Conservation (phyloP, 495 filamentous ascomycete species). For the Glonium stellatum region DNA sequence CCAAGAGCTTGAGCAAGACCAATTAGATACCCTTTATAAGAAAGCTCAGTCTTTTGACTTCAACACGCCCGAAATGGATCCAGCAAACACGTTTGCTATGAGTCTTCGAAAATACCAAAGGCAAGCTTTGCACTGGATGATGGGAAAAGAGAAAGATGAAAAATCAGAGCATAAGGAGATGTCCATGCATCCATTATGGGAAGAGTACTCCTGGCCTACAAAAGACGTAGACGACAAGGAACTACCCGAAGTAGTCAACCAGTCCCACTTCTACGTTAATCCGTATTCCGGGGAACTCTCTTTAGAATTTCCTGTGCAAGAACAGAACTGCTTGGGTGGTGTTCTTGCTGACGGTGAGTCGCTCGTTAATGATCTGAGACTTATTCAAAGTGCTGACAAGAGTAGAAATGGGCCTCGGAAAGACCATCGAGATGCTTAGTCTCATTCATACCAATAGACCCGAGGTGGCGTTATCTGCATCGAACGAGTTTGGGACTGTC, state of each 20-base stretch:
- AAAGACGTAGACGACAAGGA: slow-evolving; percentile 82
- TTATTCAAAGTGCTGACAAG: slow-evolving; percentile 11
- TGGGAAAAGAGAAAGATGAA: slow-evolving; percentile 81
- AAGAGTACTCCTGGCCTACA: slow-evolving; percentile 83
- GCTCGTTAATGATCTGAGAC: slow-evolving; percentile 6
- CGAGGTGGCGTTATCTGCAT: slow-evolving; percentile 33
- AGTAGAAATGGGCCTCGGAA: slow-evolving; percentile 64
- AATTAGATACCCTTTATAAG: slow-evolving; percentile 86
- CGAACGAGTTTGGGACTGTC: slow-evolving; percentile 38
- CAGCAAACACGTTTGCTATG: slow-evolving; percentile 73
- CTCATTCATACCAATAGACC: slow-evolving; percentile 80
- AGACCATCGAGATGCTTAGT: slow-evolving; percentile 96
- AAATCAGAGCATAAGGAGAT: slow-evolving; percentile 51
- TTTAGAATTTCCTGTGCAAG: slow-evolving; percentile 84
- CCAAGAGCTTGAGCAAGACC: slow-evolving; percentile 87
- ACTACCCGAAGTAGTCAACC: slow-evolving; percentile 53
- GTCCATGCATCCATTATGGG: slow-evolving; percentile 97
- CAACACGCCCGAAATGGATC: slow-evolving; percentile 75
- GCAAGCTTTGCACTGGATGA: slow-evolving; percentile 92
- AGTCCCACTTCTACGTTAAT: slow-evolving; percentile 83
- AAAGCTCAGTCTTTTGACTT: slow-evolving; percentile 98
- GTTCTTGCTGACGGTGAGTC: slow-evolving; percentile 88
- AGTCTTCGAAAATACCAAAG: slow-evolving; percentile 87
- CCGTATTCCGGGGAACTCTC: slow-evolving; percentile 93
- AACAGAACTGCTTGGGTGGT: slow-evolving; percentile 90